Percentiles rank a stretch among this genome's conserved stretches.
These are phyloP conservation scores for Clavispora santaluciae DNA, from an alignment of 805 yeast genomes.

Conservation along the genomic window DNA sequence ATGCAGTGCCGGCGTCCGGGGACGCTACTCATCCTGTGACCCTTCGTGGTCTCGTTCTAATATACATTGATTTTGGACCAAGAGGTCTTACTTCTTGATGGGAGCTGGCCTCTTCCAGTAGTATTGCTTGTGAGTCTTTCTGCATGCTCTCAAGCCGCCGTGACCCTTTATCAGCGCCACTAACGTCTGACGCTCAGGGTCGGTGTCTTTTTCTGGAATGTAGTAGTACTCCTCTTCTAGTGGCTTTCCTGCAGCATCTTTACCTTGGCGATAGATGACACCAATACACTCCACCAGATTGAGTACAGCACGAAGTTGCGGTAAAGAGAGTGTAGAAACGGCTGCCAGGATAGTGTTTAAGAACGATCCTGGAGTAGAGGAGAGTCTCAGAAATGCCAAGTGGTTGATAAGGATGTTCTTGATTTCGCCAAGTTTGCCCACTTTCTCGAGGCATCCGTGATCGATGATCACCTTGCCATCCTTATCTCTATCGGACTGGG, in stretches of 20 bases:
- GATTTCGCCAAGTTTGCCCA: conserved; percentile 46
- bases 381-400: conserved; percentile 82
- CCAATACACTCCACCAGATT: conserved; percentile 61
- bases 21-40: neutral
- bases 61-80: neutral
- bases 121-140: conserved; percentile 90
- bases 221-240: conserved; percentile 93
- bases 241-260: conserved; percentile 95
- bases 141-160: conserved; percentile 77
- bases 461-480: conserved; percentile 25
- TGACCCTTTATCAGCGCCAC: conserved; percentile 78
- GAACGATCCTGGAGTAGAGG: conserved; percentile 80
- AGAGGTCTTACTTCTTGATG: conserved; percentile 26
- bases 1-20: neutral
- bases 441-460: conserved; percentile 19
- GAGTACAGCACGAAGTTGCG: conserved; percentile 42
- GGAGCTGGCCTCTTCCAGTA: conserved; percentile 64
- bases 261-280: conserved; percentile 82
- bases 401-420: conserved; percentile 72
- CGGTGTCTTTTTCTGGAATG: conserved; percentile 75
- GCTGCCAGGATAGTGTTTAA: conserved; percentile 58
- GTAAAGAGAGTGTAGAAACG: conserved; percentile 43
- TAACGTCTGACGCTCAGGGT: conserved; percentile 59
- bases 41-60: neutral
- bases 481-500: conserved; percentile 11